Base-by-base conservation (phyloP, 768 basidiomycete species). In the Termitomyces bulborhizus region DNA sequence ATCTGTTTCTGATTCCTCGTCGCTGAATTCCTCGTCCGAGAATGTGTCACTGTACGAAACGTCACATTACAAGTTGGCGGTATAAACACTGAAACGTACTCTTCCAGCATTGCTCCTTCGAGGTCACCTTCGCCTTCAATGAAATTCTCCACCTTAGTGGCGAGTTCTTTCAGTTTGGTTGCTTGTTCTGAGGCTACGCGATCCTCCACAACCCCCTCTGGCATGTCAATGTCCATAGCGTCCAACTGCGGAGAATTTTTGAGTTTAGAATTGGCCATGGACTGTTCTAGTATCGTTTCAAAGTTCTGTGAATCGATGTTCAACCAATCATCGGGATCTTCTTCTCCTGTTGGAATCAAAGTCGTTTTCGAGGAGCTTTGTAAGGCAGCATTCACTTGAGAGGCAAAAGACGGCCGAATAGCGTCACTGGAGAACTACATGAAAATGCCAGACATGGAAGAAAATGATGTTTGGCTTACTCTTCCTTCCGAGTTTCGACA, bases 101-200 rank as follows among this genome's bases (percentile, higher is more conserved):
- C 96, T 52, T 86, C 84, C 64, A 99, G 96, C 59, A 77, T 72
- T 0, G 93, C 97, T 3, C 97, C 97, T 58, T 92, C 88, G 8
- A 97, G 57, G 56, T 90, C 88, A 2, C 97, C 97, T 65, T 95
- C 72, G 2, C 90, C 93, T 61, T 93, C 85, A 2, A 99, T 85
- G 65, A 99, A 99, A n/a, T 75, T 73, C 62, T 90, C 88, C 1
- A 99, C 92, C 66, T 91, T 90, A 57, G 79, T 71, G 11, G 97
- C 95, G 51, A 99, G 76, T 57, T 81, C 78, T 61, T 83, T 84
- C 31, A 98, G 71, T 57, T 80, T 82, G 21, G 76, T 67, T 9
- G 93, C 86, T 66, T 92, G 88, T 56, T 81, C 77, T 27, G 81
- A 78, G 6, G 82, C 78, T 4, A 85, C 41, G 21, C 69, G 73